Base-by-base conservation (phyloP, 73 alveolate species). In the Durusdinium trenchii region DNA sequence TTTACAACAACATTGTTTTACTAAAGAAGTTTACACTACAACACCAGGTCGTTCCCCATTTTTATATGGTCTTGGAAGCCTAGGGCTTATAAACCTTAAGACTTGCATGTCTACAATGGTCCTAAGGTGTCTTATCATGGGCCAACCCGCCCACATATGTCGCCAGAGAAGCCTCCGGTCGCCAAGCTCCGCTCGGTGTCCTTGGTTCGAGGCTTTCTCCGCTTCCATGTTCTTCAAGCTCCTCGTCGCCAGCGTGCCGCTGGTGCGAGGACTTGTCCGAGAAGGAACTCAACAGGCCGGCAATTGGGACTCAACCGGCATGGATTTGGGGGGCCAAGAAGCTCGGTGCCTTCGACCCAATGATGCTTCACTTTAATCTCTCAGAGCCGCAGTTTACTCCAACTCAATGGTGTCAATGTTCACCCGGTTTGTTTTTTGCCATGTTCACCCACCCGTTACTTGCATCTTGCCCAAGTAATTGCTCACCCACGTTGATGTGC, bases 171-270 rank as follows among this genome's bases (percentile, higher is more conserved):
- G 71, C 12, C 12, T 61, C 9, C 32, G 14, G 71, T 57, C 26
- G 71, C 18, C 75, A 28, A 28, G 75, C n/a, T n/a, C n/a, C n/a
- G n/a, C n/a, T n/a, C n/a, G n/a, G n/a, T n/a, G n/a, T 54, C 82
- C 1, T 14, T n/a, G 50, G 3, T 30, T 61, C 75, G 46, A 90
- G 97, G 84, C 97, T 90, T 36, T 90, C 79, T 64, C 69, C 97
- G 97, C 97, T 76, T 90, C 81, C 97, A 90, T 90, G 97, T 67
- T 90, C 97, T 67, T 90, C 97, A 90, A 90, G 86, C 97, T 90
- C 84, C 69, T 90, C 73, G 48, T 73, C 45, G 97, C 75, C 78
- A 51, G 20, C 75, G 47, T 90, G 97, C 86, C 97, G 3, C n/a
- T 43, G 86, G 97, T 43, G 57, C 79, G 48, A 48, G 86, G 76